These are phyloP conservation scores for Xanthoceras sorbifolium DNA, from an alignment of 345 rosid species.

Conservation along the genomic window DNA sequence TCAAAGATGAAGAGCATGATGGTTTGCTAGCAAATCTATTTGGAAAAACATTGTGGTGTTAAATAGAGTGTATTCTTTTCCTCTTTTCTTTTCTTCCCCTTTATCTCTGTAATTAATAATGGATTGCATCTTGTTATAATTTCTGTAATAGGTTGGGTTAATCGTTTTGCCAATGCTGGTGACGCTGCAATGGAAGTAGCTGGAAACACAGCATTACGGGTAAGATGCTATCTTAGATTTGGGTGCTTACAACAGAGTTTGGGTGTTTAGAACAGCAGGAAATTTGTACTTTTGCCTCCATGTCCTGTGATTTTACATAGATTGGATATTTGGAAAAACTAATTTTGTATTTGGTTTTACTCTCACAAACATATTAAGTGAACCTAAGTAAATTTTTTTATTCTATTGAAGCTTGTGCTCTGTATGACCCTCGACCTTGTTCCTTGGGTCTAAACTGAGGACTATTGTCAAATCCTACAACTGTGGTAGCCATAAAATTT, in stretches of 20 bases:
- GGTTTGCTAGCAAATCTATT: not conserved
- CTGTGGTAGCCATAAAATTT: not conserved
- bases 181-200: constrained; percentile 91
- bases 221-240: constrained; percentile 30
- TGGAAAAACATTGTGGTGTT: not conserved
- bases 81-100: not conserved
- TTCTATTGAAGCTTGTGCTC: not conserved
- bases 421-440: not conserved
- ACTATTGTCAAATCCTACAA: not conserved
- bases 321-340: not conserved
- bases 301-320: not conserved
- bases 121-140: constrained; percentile 9
- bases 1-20: not conserved
- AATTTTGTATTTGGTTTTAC: not conserved
- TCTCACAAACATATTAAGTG: not conserved
- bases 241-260: not conserved
- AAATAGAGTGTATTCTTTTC: not conserved
- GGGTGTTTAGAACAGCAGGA: not conserved
- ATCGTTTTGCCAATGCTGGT: constrained; percentile 96
- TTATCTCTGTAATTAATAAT: constrained; percentile 1
- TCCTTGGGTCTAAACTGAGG: not conserved
- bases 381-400: not conserved
- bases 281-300: not conserved
- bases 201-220: constrained; percentile 81
- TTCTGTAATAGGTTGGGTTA: constrained; percentile 86